Conservation (phyloP, 1,284 basidiomycete genomes). For the Ustilago sp. region DNA sequence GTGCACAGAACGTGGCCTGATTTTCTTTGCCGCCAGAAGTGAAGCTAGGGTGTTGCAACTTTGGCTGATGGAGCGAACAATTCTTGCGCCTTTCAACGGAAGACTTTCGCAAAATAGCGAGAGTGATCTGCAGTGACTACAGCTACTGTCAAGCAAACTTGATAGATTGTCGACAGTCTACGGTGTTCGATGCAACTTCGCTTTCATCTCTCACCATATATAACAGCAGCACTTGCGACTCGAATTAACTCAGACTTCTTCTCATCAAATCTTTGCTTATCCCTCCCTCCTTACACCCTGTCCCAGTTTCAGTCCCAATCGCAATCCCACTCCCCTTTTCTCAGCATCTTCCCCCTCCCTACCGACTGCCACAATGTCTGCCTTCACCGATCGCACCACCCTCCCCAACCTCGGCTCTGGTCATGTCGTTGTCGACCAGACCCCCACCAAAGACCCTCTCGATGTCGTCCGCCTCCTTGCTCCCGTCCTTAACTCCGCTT, state of each 20-base stretch:
- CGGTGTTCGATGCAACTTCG: too few species aligned
- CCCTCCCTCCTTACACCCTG: background rate
- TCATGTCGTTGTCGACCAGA: conserved; percentile 19
- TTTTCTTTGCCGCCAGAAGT: background rate
- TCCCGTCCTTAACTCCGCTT: conserved; percentile 15
- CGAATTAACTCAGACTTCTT: background rate
- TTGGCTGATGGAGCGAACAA: background rate
- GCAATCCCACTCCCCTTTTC: background rate
- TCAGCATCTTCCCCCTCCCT: background rate
- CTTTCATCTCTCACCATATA: background rate
- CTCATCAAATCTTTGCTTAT: background rate
- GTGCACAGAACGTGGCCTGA: background rate
- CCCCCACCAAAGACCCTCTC: conserved; percentile 16
- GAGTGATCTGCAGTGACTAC: too few species aligned
- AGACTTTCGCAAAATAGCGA: background rate
- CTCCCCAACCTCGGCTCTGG: conserved; percentile 20
- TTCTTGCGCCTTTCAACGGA: background rate
- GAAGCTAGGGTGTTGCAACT: background rate
- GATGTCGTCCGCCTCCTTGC: conserved; percentile 19
- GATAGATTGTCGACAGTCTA: too few species aligned
- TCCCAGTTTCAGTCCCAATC: too few species aligned
- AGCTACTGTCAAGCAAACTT: too few species aligned
- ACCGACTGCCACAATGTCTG: conserved; percentile 12
- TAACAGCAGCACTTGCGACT: background rate
- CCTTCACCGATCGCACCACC: conserved; percentile 15